Conservation (phyloP, 73 alveolate genomes). For the Diophrys appendiculata region DNA sequence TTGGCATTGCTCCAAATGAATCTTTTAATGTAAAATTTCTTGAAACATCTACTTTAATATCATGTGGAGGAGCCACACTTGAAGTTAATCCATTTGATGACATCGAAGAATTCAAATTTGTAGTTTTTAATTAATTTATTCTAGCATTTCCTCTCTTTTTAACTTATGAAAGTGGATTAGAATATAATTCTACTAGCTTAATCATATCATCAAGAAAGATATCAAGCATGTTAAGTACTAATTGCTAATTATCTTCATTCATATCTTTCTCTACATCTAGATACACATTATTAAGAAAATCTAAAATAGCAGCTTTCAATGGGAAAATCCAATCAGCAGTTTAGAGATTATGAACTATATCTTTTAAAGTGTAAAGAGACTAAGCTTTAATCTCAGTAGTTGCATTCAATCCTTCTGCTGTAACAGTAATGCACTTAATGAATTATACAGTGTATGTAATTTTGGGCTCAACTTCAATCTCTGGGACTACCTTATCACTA, state of each 20-base stretch:
- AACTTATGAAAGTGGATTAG: no score
- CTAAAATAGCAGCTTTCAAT: conserved; percentile 21
- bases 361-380: conserved; percentile 16
- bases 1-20: neutral
- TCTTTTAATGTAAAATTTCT: neutral
- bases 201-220: no score
- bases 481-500: conserved; percentile 9
- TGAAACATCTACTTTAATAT: neutral
- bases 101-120: no score
- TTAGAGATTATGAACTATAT: conserved; percentile 15
- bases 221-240: no score
- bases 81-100: no score
- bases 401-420: conserved; percentile 44
- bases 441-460: conserved; percentile 30
- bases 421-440: conserved; percentile 28
- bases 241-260: conserved; percentile 28
- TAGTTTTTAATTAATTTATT: no score
- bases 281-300: conserved; percentile 25
- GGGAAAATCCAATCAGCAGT: conserved; percentile 34
- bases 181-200: no score
- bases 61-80: no score
- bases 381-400: conserved; percentile 45
- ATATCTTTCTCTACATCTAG: conserved; percentile 42
- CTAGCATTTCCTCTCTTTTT: no score
- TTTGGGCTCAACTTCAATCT: conserved; percentile 33